These are phyloP conservation scores for Pharus latifolius DNA, from an alignment of 176 grass and related monocot genomes.

Conservation along the genomic window DNA sequence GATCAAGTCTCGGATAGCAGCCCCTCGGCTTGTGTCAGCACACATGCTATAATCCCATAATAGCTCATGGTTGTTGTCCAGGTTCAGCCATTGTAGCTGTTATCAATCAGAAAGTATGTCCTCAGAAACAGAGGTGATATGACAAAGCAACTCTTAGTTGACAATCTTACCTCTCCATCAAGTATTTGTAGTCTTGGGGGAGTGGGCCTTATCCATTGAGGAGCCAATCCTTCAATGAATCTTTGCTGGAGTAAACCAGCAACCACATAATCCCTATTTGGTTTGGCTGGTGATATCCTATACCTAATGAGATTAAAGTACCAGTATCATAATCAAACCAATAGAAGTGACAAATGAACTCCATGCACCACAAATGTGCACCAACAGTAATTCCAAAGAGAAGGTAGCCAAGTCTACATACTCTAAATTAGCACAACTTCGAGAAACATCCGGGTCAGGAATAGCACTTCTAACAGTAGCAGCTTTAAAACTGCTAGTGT, in stretches of 20 bases:
- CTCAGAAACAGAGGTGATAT: conserved; percentile 12
- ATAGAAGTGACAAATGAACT: conserved; percentile 11
- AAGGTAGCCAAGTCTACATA: conserved; percentile 31
- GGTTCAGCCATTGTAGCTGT: conserved; percentile 84
- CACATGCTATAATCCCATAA: conserved; percentile 95
- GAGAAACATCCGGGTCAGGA: conserved; percentile 68
- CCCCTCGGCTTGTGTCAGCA: conserved; percentile 67
- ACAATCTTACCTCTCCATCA: conserved; percentile 77
- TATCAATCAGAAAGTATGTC: conserved; percentile 10
- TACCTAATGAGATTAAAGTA: conserved; percentile 19
- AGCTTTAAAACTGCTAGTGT: conserved; percentile 40
- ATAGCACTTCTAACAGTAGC: conserved; percentile 69
- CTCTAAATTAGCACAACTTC: conserved; percentile 50
- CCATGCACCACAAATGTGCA: background rate
- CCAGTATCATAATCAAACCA: conserved; percentile 2
- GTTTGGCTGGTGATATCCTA: conserved; percentile 39
- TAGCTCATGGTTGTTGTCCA: conserved; percentile 78
- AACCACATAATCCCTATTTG: conserved; percentile 59
- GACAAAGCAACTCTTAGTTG: background rate
- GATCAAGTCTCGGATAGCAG: conserved; percentile 69
- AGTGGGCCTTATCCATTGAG: conserved; percentile 74
- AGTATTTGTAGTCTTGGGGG: conserved; percentile 83
- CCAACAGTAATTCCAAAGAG: background rate
- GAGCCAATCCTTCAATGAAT: conserved; percentile 46
- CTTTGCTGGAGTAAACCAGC: conserved; percentile 57